These are phyloP conservation scores for Teratosphaeria epicoccoides DNA, from an alignment of 2,329 filamentous ascomycete genomes.

Conservation along the genomic window DNA sequence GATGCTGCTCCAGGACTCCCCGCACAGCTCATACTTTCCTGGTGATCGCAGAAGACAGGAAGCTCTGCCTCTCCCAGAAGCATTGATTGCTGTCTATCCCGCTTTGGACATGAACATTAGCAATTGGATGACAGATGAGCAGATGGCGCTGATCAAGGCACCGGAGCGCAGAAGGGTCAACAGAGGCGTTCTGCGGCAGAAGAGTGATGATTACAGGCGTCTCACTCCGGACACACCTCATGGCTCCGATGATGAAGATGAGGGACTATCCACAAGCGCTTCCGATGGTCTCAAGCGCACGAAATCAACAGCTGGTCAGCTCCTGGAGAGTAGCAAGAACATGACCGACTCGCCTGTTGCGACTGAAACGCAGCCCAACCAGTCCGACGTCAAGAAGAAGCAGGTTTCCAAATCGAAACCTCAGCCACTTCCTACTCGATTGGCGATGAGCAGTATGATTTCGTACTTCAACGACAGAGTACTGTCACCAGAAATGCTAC, in stretches of 20 bases:
- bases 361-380: constrained; percentile 11
- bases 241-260: constrained; percentile 63
- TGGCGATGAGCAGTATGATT: constrained; percentile 93
- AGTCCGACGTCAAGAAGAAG: constrained; percentile 21
- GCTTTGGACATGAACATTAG: constrained; percentile 93
- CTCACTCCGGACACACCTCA: constrained; percentile 72
- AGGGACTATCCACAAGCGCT: constrained; percentile 13
- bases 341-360: constrained; percentile 1
- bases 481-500: constrained; percentile 94
- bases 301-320: not conserved
- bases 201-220: constrained; percentile 79
- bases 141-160: constrained; percentile 88
- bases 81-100: constrained; percentile 78
- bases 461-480: constrained; percentile 97
- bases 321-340: constrained; percentile 1
- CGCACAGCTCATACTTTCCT: constrained; percentile 23
- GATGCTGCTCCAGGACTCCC: constrained; percentile 70
- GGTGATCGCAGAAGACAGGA: constrained; percentile 32
- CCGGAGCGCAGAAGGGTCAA: constrained; percentile 69
- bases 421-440: constrained; percentile 59
- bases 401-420: constrained; percentile 19
- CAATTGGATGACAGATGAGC: constrained; percentile 98
- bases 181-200: constrained; percentile 64
- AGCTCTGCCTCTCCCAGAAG: constrained; percentile 56
- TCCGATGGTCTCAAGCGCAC: constrained; percentile 1